These are phyloP conservation scores for Phytopythium aichiense DNA, from an alignment of 352 stramenopile genomes.

Conservation along the genomic window DNA sequence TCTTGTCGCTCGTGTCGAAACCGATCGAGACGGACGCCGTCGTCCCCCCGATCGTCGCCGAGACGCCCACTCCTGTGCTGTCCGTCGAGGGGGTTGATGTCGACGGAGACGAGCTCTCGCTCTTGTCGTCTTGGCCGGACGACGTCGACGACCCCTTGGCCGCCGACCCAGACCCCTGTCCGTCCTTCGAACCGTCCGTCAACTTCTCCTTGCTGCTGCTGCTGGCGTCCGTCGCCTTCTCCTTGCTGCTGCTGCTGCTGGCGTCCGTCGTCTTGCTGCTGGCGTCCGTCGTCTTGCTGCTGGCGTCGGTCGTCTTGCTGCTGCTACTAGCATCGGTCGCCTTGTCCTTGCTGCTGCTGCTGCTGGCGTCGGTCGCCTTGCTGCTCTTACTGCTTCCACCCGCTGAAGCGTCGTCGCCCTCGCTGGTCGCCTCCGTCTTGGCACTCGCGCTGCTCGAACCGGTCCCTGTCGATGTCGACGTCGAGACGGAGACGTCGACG, in stretches of 20 bases:
- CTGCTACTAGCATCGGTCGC: not conserved
- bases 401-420: not conserved
- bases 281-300: not conserved
- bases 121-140: not conserved
- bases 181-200: not conserved
- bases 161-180: not conserved
- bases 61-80: not conserved
- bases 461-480: not conserved
- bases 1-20: not conserved
- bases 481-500: not conserved
- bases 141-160: not conserved
- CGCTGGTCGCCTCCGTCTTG: not conserved
- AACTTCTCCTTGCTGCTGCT: not conserved
- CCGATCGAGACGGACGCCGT: constrained; percentile 4
- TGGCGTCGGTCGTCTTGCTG: not conserved
- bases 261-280: not conserved
- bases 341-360: not conserved
- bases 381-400: not conserved
- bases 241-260: not conserved
- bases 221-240: not conserved
- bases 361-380: not conserved
- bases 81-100: not conserved
- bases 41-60: not conserved
- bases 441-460: constrained; percentile 1
- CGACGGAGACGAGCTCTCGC: not conserved